These are phyloP conservation scores for Phytomonas serpens DNA, from an alignment of 208 protist genomes.

Conservation along the genomic window DNA sequence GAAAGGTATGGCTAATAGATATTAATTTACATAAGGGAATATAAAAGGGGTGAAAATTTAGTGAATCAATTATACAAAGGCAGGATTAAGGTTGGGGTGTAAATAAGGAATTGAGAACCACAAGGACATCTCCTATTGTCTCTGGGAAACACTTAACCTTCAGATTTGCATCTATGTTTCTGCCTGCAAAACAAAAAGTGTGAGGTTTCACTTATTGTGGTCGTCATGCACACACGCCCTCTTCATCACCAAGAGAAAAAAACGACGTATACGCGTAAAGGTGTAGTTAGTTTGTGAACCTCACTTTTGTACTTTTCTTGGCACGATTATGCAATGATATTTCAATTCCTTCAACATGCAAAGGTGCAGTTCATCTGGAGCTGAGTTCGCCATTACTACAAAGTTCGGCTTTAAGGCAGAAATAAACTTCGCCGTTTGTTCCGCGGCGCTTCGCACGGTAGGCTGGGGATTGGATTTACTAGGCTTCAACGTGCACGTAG, in stretches of 20 bases:
- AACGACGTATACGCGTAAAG: not conserved
- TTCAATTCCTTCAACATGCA: not conserved
- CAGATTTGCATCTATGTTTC: not conserved
- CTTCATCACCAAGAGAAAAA: not conserved
- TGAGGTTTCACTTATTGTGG: not conserved
- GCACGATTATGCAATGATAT: slow-evolving; percentile 6
- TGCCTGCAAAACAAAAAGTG: not conserved
- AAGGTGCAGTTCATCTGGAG: not conserved
- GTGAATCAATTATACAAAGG: not conserved
- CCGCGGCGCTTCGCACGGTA: not conserved
- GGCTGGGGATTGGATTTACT: not conserved
- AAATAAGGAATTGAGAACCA: not conserved
- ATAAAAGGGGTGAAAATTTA: not conserved
- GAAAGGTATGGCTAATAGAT: not conserved
- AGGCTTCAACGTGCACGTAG: not conserved
- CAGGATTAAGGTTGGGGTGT: not conserved
- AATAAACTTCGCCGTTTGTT: not conserved
- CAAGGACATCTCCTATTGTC: not conserved
- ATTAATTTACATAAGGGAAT: not conserved
- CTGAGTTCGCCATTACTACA: not conserved
- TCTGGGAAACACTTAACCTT: not conserved
- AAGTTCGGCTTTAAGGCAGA: not conserved
- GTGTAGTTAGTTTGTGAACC: not conserved
- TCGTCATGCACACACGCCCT: not conserved
- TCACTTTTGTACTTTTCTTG: slow-evolving; percentile 2